Evolutionary conservation across 1,284 basidiomycete genomes (phyloP), one percentile per base, ranked within the genome.

Genomic region (Athelia psychrophila): DNA sequence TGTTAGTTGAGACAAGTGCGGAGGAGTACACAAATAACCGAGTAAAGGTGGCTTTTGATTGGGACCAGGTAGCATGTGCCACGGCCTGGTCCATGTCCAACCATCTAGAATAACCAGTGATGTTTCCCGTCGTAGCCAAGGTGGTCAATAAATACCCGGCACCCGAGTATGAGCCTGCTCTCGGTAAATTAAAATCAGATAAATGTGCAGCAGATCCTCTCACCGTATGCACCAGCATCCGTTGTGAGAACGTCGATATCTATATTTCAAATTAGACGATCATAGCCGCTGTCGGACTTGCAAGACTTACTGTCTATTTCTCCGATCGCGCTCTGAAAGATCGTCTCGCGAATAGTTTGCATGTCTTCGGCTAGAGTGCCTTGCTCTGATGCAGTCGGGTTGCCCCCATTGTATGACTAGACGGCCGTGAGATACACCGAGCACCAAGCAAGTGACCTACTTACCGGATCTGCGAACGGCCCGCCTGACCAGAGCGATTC

Each of bases 401-500:
- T 90, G 1, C 86, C 86, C 23, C 88, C 87, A 59, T 86, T 86
- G 64, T 89, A 89, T 0, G 73, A 71, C 84, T 85, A 49, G 56
- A n/a, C 38, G n/a, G 54, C 35, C 20, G 6, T 15, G 1, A 50
- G 23, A 25, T 32, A 49, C 32, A 19, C 32, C 27, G 46, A 46
- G 19, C 3, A 42, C 22, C n/a, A n/a, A 20, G 20, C 6, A 48
- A 42, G 57, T 62, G 24, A 13, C 27, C 5, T 49, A 79, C 75
- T 48, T 58, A 80, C 86, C 19, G 79, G 73, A 59, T 86, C 79
- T 48, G 79, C 73, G 56, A 86, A 87, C 4, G 84, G 83, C 2
- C 86, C 86, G n/a, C 86, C 86, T 25, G 81, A 76, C 87, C 88
- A 90, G 12, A 90, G 69, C 13, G 81, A 82, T 61, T 90, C 87